Percentiles rank a stretch among this genome's conserved stretches.
Conservation (phyloP, 192 early-diverging fungal species). For the Allomyces macrogynus region DNA sequence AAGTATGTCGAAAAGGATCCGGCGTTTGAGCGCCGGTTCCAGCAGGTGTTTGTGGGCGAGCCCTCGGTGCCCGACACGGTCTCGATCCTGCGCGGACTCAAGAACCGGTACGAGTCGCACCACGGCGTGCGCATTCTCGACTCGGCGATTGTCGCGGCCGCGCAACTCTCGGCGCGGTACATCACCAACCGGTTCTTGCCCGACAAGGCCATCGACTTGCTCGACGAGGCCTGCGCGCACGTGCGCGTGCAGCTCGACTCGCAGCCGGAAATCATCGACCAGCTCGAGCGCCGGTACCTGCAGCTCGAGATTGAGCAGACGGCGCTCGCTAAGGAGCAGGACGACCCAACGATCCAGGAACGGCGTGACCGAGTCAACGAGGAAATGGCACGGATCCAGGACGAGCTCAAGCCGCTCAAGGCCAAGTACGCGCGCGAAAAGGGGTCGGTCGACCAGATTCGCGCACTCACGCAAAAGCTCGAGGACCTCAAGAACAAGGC, state of each 20-base stretch:
- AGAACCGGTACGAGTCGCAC: slow-evolving; percentile 55
- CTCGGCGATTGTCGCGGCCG: slow-evolving; percentile 50
- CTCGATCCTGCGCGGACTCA: slow-evolving; percentile 57
- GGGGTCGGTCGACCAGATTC: slow-evolving; percentile 70
- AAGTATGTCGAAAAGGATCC: slow-evolving; percentile 76
- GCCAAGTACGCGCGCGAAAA: slow-evolving; percentile 66
- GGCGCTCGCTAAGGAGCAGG: slow-evolving; percentile 85
- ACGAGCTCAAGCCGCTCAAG: slow-evolving; percentile 76
- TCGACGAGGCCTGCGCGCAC: slow-evolving; percentile 94
- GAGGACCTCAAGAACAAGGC: slow-evolving; percentile 74
- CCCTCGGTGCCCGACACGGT: slow-evolving; percentile 55
- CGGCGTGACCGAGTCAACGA: slow-evolving; percentile 58
- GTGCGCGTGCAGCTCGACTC: slow-evolving; percentile 89
- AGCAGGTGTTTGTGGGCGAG: slow-evolving; percentile 50
- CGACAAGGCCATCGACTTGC: slow-evolving; percentile 62
- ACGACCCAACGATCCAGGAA: slow-evolving; percentile 42
- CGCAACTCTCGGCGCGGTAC: slow-evolving; percentile 48
- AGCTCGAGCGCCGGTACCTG: slow-evolving; percentile 72
- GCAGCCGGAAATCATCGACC: slow-evolving; percentile 88
- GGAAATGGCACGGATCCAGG: slow-evolving; percentile 62
- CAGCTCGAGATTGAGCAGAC: slow-evolving; percentile 93
- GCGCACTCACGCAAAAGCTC: slow-evolving; percentile 64
- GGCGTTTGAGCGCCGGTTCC: slow-evolving; percentile 63
- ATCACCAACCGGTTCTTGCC: slow-evolving; percentile 59
- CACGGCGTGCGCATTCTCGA: slow-evolving; percentile 54